Evolutionary conservation across 2,329 filamentous ascomycete species (phyloP).

Genomic region (Tolypocladium ophioglossoides): DNA sequence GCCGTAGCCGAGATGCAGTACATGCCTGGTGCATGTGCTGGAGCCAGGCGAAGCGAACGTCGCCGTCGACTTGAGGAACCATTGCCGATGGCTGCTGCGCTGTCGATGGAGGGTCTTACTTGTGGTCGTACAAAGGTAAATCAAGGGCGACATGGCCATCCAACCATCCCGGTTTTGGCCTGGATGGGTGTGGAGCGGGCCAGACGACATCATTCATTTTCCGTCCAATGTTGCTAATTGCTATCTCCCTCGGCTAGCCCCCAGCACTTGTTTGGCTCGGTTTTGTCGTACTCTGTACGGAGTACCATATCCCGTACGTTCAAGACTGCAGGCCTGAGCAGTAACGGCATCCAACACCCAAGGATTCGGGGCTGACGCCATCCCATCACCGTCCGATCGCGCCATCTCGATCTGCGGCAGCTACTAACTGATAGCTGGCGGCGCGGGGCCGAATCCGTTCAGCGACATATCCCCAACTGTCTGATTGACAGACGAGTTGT

Average conservation of each 20-base stretch:
- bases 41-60: neutral
- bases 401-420: neutral
- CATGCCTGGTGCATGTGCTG: neutral
- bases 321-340: neutral
- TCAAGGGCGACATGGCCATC: neutral
- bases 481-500: neutral
- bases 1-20: neutral
- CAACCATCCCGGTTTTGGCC: neutral
- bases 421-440: neutral
- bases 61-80: neutral
- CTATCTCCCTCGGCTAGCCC: neutral
- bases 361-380: neutral
- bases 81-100: neutral
- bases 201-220: neutral
- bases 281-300: neutral
- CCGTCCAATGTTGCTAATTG: neutral
- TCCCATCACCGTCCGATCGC: neutral
- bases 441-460: neutral
- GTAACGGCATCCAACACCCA: neutral
- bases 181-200: neutral
- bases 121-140: neutral
- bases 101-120: neutral
- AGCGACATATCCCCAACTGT: neutral
- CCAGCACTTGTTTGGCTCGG: neutral
- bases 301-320: neutral